A percentile compares a stretch with the other conserved stretches of the same genome.
These are phyloP conservation scores for Glomus cerebriforme DNA, from an alignment of 192 early-diverging fungal species.

Conservation along the genomic window DNA sequence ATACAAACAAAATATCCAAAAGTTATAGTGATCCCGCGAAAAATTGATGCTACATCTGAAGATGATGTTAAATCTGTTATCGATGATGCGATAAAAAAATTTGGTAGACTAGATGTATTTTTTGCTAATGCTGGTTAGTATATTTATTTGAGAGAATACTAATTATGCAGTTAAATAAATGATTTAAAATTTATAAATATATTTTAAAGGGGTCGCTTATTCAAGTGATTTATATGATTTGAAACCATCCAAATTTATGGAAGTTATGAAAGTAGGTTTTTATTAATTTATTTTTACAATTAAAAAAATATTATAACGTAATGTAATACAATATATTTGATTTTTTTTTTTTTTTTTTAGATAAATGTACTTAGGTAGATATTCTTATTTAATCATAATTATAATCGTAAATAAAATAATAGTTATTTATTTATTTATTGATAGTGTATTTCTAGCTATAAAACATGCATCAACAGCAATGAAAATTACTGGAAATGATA, in stretches of 20 bases:
- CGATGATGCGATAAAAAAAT: slow-evolving; percentile 43
- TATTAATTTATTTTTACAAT: not conserved
- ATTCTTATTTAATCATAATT: not conserved
- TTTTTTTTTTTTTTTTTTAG: slow-evolving; percentile 12
- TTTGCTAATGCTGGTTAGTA: slow-evolving; percentile 55
- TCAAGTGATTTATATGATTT: not conserved
- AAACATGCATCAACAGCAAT: slow-evolving; percentile 49
- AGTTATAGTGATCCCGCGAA: slow-evolving; percentile 38
- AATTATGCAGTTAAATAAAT: not conserved
- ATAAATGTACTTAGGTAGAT: slow-evolving; percentile 47
- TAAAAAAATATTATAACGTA: too few relatives aligned
- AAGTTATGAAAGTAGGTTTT: slow-evolving; percentile 14
- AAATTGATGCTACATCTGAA: slow-evolving; percentile 51
- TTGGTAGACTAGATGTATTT: slow-evolving; percentile 56
- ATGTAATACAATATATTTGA: too few relatives aligned
- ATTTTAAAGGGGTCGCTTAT: not conserved
- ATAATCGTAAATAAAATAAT: not conserved
- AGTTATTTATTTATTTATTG: not conserved
- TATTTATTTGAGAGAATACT: not conserved
- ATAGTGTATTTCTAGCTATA: slow-evolving; percentile 50
- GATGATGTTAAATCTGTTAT: slow-evolving; percentile 38
- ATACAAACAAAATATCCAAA: slow-evolving; percentile 40
- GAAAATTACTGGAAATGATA: slow-evolving; percentile 43
- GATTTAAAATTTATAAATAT: not conserved
- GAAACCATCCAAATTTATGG: slow-evolving; percentile 27